phyloP scores from a whole-genome alignment of 768 basidiomycete genomes.

The Cystobasidium ongulense region DNA sequence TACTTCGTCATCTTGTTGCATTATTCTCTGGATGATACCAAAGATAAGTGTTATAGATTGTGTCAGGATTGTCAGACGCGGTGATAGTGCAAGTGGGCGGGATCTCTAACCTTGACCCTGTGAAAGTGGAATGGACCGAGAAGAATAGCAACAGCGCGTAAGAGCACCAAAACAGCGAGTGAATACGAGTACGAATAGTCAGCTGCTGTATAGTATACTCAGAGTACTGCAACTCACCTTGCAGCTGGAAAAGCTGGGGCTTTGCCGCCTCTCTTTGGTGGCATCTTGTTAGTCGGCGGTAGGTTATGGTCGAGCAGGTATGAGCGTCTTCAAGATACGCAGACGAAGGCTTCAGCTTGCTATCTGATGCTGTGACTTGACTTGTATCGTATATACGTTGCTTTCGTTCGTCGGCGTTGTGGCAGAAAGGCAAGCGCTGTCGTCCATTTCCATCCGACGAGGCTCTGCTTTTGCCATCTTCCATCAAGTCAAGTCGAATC shows the following conservation, averaged over 20 bases:
- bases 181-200: too few species aligned
- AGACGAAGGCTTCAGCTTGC: too few species aligned
- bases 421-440: constrained; percentile 1
- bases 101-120: constrained; percentile 25
- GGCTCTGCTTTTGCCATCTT: background rate
- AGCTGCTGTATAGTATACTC: too few species aligned
- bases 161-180: too few species aligned
- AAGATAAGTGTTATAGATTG: background rate
- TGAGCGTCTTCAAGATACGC: too few species aligned
- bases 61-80: too few species aligned
- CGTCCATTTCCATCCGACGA: background rate
- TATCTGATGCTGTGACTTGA: background rate
- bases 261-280: constrained; percentile 6
- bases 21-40: background rate
- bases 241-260: constrained; percentile 26
- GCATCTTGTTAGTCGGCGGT: constrained; percentile 21
- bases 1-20: constrained; percentile 31
- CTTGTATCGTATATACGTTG: background rate
- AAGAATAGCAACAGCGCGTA: too few species aligned
- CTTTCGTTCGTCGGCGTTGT: background rate
- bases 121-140: background rate
- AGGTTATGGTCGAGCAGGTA: too few species aligned
- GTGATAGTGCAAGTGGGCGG: too few species aligned
- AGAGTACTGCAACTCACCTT: background rate
- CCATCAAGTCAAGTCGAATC: too few species aligned